Conservation (phyloP, 1,139 yeast species). For the Neolecta irregularis region DNA sequence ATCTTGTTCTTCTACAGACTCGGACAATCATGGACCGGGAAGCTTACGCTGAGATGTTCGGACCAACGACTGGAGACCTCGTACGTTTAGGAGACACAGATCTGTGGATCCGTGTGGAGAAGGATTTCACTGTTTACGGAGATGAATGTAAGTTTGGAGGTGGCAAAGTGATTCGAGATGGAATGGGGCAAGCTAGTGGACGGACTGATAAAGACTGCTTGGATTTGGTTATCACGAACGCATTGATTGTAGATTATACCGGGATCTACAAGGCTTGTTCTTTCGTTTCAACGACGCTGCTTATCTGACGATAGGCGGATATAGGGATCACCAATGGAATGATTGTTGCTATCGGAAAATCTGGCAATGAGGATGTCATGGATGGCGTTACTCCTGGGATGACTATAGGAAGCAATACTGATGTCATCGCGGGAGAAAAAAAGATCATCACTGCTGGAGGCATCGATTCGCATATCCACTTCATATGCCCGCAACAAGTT, state of each 20-base stretch:
- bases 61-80: constrained; percentile 12
- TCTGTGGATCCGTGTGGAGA: constrained; percentile 11
- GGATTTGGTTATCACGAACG: constrained; percentile 12
- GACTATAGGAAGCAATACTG: constrained; percentile 12
- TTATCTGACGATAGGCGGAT: constrained; percentile 8
- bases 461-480: constrained; percentile 13
- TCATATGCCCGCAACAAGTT: constrained; percentile 14
- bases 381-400: constrained; percentile 10
- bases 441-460: constrained; percentile 13
- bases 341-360: constrained; percentile 12
- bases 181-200: constrained; percentile 14
- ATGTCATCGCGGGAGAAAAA: constrained; percentile 13
- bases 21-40: too few relatives aligned
- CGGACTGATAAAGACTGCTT: constrained; percentile 8
- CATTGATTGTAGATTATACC: constrained; percentile 10
- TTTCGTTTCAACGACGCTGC: neutral
- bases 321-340: constrained; percentile 13
- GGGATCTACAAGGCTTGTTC: constrained; percentile 12
- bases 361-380: constrained; percentile 14
- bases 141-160: constrained; percentile 14
- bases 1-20: too few relatives aligned
- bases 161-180: constrained; percentile 13
- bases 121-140: constrained; percentile 12
- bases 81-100: constrained; percentile 13
- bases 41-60: constrained; percentile 11